A percentile compares a stretch with the other conserved stretches of the same genome.
These are phyloP conservation scores for Furcasterigmium sp. DNA, from an alignment of 2,329 filamentous ascomycete genomes.

Conservation along the genomic window DNA sequence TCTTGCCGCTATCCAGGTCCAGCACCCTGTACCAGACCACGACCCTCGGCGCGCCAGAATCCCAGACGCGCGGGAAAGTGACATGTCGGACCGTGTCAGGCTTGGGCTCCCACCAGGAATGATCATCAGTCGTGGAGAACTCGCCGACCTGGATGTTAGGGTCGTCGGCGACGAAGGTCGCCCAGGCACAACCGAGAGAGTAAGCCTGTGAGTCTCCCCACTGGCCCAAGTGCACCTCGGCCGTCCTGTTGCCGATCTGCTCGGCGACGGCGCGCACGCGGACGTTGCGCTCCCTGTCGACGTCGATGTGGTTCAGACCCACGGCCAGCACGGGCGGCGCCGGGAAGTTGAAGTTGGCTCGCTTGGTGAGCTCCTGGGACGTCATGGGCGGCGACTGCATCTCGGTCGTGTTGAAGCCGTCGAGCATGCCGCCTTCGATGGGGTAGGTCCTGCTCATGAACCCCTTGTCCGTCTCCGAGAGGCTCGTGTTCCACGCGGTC, in stretches of 20 bases:
- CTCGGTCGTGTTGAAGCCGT: slow-evolving; percentile 12
- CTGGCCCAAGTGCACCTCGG: slow-evolving; percentile 3
- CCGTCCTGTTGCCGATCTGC: not conserved
- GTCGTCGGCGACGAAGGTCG: slow-evolving; percentile 3
- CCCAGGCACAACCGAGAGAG: slow-evolving; percentile 7
- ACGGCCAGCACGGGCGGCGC: slow-evolving; percentile 8
- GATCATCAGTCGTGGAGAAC: slow-evolving; percentile 8
- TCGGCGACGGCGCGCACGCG: slow-evolving; percentile 7
- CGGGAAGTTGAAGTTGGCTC: slow-evolving; percentile 5
- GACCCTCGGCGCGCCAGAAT: slow-evolving; percentile 5
- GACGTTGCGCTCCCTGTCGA: slow-evolving; percentile 5
- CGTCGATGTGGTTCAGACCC: slow-evolving; percentile 8
- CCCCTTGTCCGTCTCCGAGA: slow-evolving; percentile 14
- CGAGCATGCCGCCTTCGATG: slow-evolving; percentile 1
- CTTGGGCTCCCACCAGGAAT: slow-evolving; percentile 9
- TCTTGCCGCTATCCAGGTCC: slow-evolving; percentile 8
- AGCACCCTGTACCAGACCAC: slow-evolving; percentile 9
- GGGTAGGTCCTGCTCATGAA: slow-evolving; percentile 14
- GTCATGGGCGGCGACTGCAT: slow-evolving; percentile 5
- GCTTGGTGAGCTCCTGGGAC: slow-evolving; percentile 2
- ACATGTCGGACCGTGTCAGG: slow-evolving; percentile 7
- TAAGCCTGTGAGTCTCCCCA: slow-evolving; percentile 11
- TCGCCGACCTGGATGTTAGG: slow-evolving; percentile 9
- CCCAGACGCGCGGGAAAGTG: slow-evolving; percentile 7
- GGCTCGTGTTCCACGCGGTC: slow-evolving; percentile 8